Evolutionary conservation across 208 protist genomes (phyloP), one percentile per base, ranked within the genome.

Genomic region (Acanthamoeba culbertsoni): DNA sequence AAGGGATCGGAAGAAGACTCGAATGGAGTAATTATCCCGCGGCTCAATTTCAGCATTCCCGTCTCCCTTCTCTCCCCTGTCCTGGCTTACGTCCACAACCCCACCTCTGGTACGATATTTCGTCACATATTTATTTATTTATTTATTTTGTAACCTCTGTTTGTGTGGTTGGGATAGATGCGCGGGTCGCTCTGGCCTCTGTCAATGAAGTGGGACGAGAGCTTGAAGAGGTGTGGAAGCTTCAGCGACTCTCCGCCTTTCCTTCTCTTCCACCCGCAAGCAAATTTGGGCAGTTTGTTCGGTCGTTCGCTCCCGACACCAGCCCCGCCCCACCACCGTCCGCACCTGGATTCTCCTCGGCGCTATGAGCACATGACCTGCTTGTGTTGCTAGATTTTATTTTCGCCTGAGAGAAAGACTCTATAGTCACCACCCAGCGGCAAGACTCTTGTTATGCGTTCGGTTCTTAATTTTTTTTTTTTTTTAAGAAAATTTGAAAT

Each of bases 1-100:
- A 53, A 62, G 37, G 51, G 46, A 4, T 28, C 1, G 23, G 68
- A 77, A 40, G 68, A 77, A 18, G 77, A 86, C 8, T 40, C 43
- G 20, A 37, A 4, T 8, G 59, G 59, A 26, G 51, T 86, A n/a
- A 86, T 62, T 33, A 59, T 86, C 28, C 77, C 77, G 45, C 42
- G 77, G 45, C 77, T 86, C 77, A 86, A 86, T 46, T 86, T 86
- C 51, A 59, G 45, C 77, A 86, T 86, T 28, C 77, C 77, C 45
- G 37, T 86, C 16, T 5, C 7, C 68, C 68, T 77, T 6, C 37
- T 77, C 5, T 31, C 35, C 28, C 68, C 68, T 40, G 42, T 77
- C 35, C 42, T 77, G 16, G 10, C 68, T 10, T 77, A 31, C 68
- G 14, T 46, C 18, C 68, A 40, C 42, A n/a, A 77, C 26, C 68